Percentiles rank a stretch among this genome's conserved stretches.
Evolutionary conservation across 2,329 filamentous ascomycete genomes (phyloP).

Genomic region (Arthrobotrys conoides): DNA sequence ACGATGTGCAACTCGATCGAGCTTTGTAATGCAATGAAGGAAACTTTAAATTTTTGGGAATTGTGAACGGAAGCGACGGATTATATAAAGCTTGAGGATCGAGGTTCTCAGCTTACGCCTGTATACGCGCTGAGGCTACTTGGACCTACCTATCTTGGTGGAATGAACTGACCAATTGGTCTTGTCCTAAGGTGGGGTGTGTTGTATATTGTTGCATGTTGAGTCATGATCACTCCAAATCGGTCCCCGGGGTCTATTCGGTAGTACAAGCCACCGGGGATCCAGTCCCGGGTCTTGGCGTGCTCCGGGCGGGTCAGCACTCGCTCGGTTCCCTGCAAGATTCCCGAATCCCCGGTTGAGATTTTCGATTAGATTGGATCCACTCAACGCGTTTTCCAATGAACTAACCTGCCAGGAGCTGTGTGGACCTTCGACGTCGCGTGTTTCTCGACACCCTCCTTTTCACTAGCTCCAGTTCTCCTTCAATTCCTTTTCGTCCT

Average conservation of each 20-base stretch:
- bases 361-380: constrained; percentile 23
- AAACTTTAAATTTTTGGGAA: not conserved
- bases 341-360: constrained; percentile 33
- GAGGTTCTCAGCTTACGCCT: no score
- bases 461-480: constrained; percentile 21
- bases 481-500: not conserved
- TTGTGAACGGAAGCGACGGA: no score
- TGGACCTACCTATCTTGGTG: no score
- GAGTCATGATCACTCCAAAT: no score
- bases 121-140: no score
- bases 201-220: no score
- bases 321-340: constrained; percentile 26
- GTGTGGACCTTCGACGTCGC: constrained; percentile 33
- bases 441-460: constrained; percentile 49
- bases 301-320: not conserved
- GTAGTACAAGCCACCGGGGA: no score
- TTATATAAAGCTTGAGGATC: no score
- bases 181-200: no score
- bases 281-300: not conserved
- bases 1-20: not conserved
- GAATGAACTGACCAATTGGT: no score
- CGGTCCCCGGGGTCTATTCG: no score
- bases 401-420: constrained; percentile 8
- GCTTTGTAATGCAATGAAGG: not conserved
- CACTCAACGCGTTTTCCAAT: constrained; percentile 30